Conservation (phyloP, 345 rosid species). For the Euphorbia tirucalli region DNA sequence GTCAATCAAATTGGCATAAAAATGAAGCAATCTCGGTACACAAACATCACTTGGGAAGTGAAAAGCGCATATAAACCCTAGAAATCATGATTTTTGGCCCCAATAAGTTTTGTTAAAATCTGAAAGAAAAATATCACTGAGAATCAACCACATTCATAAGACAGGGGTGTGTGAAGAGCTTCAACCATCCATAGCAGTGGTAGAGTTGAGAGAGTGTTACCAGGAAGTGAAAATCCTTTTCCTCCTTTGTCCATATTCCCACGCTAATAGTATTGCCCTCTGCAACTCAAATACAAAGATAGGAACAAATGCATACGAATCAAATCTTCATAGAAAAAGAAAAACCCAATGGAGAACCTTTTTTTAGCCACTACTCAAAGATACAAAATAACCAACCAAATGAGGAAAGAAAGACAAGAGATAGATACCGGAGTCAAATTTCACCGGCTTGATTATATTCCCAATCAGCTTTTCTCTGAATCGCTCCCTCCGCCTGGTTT, state of each 20-base stretch:
- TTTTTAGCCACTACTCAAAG: too few species aligned
- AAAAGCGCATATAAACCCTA: constrained; percentile 4
- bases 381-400: too few species aligned
- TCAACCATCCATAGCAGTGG: constrained; percentile 30
- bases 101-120: not conserved
- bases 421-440: too few species aligned
- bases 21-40: not conserved
- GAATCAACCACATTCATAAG: not conserved
- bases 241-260: constrained; percentile 69
- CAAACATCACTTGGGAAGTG: not conserved
- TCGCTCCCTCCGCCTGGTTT: too few species aligned
- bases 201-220: constrained; percentile 46
- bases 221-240: constrained; percentile 49
- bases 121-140: not conserved
- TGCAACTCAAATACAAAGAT: not conserved
- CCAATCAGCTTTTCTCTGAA: too few species aligned
- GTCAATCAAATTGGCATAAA: not conserved
- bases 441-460: too few species aligned
- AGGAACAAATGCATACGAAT: not conserved
- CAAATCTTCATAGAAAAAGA: too few species aligned
- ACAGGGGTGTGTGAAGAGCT: not conserved
- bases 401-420: too few species aligned
- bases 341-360: too few species aligned
- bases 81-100: not conserved
- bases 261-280: not conserved